Evolutionary conservation across 345 rosid species (phyloP).

Genomic region (Bruguiera parviflora): DNA sequence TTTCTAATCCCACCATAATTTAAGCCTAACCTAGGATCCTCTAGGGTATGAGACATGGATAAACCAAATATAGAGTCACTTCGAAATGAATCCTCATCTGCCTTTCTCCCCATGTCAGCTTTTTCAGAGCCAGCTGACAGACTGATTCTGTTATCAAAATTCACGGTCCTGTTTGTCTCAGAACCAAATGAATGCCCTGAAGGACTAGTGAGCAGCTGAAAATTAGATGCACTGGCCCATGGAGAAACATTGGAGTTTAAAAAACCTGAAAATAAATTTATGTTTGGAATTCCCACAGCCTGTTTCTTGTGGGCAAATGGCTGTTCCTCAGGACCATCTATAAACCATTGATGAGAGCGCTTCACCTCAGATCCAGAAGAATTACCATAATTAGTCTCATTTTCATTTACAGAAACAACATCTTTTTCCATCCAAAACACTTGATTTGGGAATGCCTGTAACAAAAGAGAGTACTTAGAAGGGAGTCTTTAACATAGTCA

Average conservation of each 20-base stretch:
- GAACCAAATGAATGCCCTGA: conserved; percentile 39
- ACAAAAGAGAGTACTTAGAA: background rate
- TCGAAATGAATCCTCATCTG: conserved; percentile 29
- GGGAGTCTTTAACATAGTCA: background rate
- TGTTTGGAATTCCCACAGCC: conserved; percentile 35
- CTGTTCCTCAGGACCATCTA: conserved; percentile 43
- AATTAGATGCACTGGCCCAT: conserved; percentile 43
- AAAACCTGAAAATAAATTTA: conserved; percentile 35
- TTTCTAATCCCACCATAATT: conserved; percentile 49
- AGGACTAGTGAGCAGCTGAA: conserved; percentile 37
- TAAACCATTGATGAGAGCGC: conserved; percentile 50
- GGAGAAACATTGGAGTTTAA: conserved; percentile 35
- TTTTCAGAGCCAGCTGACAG: conserved; percentile 32
- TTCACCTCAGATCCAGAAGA: conserved; percentile 38
- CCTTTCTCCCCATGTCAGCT: conserved; percentile 31
- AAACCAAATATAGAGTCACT: conserved; percentile 39
- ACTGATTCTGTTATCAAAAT: conserved; percentile 36
- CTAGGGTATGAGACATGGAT: conserved; percentile 37
- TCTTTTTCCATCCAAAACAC: conserved; percentile 43
- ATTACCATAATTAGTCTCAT: conserved; percentile 35
- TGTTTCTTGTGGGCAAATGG: conserved; percentile 48
- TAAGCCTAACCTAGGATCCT: conserved; percentile 39
- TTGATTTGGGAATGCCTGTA: conserved; percentile 40
- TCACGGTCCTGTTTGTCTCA: conserved; percentile 24
- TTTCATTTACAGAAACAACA: conserved; percentile 31